These are phyloP conservation scores for Pseudogymnoascus sp. DNA, from an alignment of 2,329 filamentous ascomycete genomes.

Conservation along the genomic window DNA sequence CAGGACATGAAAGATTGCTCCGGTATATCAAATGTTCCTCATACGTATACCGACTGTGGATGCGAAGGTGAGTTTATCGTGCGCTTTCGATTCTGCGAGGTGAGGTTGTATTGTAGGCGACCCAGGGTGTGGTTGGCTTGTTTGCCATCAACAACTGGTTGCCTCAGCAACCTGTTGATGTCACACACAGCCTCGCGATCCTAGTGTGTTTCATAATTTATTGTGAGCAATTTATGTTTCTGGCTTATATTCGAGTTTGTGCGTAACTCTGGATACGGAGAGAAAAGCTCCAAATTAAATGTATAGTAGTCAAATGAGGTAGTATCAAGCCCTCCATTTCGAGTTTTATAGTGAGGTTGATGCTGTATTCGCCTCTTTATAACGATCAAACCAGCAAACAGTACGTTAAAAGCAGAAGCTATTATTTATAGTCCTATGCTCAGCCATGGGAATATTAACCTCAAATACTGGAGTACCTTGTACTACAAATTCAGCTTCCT, in stretches of 20 bases:
- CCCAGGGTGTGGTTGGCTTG: slow-evolving; percentile 1
- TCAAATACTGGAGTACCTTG: neutral
- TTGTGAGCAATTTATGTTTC: slow-evolving; percentile 7
- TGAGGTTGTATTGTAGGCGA: slow-evolving; percentile 8
- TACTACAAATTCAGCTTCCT: neutral
- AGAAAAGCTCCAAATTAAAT: neutral
- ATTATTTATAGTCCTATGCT: neutral
- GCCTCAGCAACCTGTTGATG: neutral
- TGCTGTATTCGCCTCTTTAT: neutral
- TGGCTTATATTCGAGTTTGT: neutral
- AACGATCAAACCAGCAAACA: neutral
- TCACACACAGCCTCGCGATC: neutral
- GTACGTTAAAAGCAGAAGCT: neutral
- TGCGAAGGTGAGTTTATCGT: slow-evolving; percentile 5
- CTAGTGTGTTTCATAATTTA: slow-evolving; percentile 4
- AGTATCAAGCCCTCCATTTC: neutral
- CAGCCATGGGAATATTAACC: neutral
- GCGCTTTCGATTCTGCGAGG: neutral
- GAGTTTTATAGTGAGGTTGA: neutral
- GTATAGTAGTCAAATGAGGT: neutral
- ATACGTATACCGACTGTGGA: slow-evolving; percentile 1
- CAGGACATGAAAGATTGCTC: neutral
- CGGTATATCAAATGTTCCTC: slow-evolving; percentile 1
- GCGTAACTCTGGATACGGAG: slow-evolving; percentile 4
- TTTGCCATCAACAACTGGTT: slow-evolving; percentile 6